Evolutionary conservation across 1,139 yeast species (phyloP), one percentile per base, ranked within the genome.

Genomic region (Debaryomycetaceae sp.): DNA sequence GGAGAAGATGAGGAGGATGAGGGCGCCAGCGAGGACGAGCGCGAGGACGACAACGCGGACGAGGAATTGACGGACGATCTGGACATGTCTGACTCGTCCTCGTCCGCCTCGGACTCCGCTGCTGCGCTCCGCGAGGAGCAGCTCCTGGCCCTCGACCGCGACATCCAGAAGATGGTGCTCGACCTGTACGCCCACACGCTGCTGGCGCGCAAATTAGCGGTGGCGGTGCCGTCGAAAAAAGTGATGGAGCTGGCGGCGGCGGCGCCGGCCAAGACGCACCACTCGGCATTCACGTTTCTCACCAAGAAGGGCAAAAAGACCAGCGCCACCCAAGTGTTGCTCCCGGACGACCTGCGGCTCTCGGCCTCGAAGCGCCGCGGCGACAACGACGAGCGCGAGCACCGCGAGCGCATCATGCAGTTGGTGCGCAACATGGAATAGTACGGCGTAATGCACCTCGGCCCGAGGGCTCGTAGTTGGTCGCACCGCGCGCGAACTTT

Each of bases 111-210:
- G n/a, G n/a, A n/a, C n/a, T n/a, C n/a, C 30, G 14, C 49, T 53
- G 8, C 66, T 59, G 16, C n/a, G n/a, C n/a, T n/a, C n/a, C n/a
- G n/a, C n/a, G 65, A 63, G 31, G 77, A 70, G 25, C 58, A 51
- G 26, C 66, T 61, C 39, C 62, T 72, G 28, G 73, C 69, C 14
- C 46, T 80, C 33, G 83, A 78, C 28, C 64, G 56, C 34, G 80
- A 78, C 42, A 70, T 72, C 40, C 70, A 69, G 32, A 58, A 53
- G 34, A 54, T 79, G 45, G 56, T 77, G 32, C 46, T 57, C 19
- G 79, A 74, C 25, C 67, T 83, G 2, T 54, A 71, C 41, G 68
- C 61, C 23, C 43, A 58, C 3, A 54, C 60, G 20, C 16, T 30
- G 9, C 21, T 30, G 8, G 41, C 39, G 10, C 36, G 34, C 7